These are phyloP conservation scores for Alternaria ethzedia DNA, from an alignment of 2,329 filamentous ascomycete genomes.

Conservation along the genomic window DNA sequence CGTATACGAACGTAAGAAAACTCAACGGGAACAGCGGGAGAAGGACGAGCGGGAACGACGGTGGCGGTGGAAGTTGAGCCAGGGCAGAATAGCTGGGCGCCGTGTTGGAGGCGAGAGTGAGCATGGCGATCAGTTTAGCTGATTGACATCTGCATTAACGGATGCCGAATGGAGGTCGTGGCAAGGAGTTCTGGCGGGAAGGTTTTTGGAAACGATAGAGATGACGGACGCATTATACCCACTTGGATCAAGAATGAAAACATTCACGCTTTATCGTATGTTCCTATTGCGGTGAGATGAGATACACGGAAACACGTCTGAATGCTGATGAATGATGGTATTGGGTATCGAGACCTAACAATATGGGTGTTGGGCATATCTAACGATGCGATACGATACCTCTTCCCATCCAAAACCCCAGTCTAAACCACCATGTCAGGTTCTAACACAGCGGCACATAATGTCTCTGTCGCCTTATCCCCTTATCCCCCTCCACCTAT, in stretches of 20 bases:
- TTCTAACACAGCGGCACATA: neutral
- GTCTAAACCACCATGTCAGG: neutral
- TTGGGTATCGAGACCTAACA: neutral
- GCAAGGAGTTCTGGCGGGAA: neutral
- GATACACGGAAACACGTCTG: neutral
- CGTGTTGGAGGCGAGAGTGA: slow-evolving; percentile 63
- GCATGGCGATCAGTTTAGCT: slow-evolving; percentile 68
- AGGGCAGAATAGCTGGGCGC: slow-evolving; percentile 59
- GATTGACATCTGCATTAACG: neutral
- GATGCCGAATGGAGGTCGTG: neutral
- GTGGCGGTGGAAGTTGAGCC: slow-evolving; percentile 51
- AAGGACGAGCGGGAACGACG: slow-evolving; percentile 47
- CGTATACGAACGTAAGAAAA: slow-evolving; percentile 92
- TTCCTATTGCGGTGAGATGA: neutral
- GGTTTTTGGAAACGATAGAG: neutral
- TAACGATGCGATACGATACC: neutral
- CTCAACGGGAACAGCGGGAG: slow-evolving; percentile 63
- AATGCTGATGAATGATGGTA: neutral
- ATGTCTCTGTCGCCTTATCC: neutral
- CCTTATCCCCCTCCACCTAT: neutral
- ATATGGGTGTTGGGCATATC: neutral
- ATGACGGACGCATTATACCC: slow-evolving; percentile 13
- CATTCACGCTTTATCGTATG: neutral
- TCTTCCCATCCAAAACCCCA: neutral
- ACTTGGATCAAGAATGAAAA: slow-evolving; percentile 17